Percentiles rank a stretch among this genome's conserved stretches.
Conservation (phyloP, 306 rosid species). For the peach (Prunus persica) region Prunus_persica_NCBIv2 NC_034015.1:12234001-12234500, state of each 20-base stretch:
- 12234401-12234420: constrained; percentile 85
- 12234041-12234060: background rate
- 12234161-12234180: background rate
- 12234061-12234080: constrained; percentile 81
- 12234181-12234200: background rate
- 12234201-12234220: background rate
- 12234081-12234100: constrained; percentile 85
- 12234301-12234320: constrained; percentile 98
- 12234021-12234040: background rate
- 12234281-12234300: constrained; percentile 69
- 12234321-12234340: constrained; percentile 81
- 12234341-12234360: constrained; percentile 71
- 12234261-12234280: constrained; percentile 21
- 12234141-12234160: constrained; percentile 71
- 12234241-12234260: background rate
- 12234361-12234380: constrained; percentile 73
- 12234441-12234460: background rate
- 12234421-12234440: constrained; percentile 25
- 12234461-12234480: background rate
- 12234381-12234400: constrained; percentile 83
- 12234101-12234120: constrained; percentile 83
- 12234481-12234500: background rate
- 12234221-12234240: background rate
- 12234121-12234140: constrained; percentile 70
- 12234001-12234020: constrained; percentile 8